A percentile compares a stretch with the other conserved stretches of the same genome.
Evolutionary conservation across 2,329 filamentous ascomycete species (phyloP).

Genomic region (Aspergillus novofumigatus): DNA sequence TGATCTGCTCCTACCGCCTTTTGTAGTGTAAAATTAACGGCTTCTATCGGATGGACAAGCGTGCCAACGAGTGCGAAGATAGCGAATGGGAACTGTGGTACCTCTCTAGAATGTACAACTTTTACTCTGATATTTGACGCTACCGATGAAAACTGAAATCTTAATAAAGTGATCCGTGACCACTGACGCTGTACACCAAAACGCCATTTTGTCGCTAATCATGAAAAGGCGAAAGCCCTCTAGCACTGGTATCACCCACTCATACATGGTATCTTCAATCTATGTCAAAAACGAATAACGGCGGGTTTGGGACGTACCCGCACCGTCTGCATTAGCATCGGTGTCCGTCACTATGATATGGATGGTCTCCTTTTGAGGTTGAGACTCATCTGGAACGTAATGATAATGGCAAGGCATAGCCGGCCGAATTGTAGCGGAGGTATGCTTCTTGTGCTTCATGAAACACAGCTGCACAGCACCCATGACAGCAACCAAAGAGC

Average conservation of each 20-base stretch:
- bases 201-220: slow-evolving; percentile 5
- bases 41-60: neutral
- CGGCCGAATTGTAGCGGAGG: slow-evolving; percentile 35
- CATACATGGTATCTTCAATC: neutral
- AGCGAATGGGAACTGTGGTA: neutral
- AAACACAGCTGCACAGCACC: slow-evolving; percentile 56
- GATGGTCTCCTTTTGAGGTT: slow-evolving; percentile 20
- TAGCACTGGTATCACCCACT: neutral
- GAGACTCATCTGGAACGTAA: slow-evolving; percentile 14
- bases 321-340: slow-evolving; percentile 4
- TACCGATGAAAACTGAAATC: neutral
- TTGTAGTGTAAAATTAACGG: neutral
- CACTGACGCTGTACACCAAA: neutral
- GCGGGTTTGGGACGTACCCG: neutral
- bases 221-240: neutral
- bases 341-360: slow-evolving; percentile 28
- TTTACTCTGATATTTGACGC: neutral
- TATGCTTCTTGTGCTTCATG: slow-evolving; percentile 48
- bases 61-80: neutral
- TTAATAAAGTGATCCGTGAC: neutral
- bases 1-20: slow-evolving; percentile 9
- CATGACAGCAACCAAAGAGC: slow-evolving; percentile 51
- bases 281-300: neutral
- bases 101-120: neutral
- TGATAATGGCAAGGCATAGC: slow-evolving; percentile 27